Evolutionary conservation across 306 rosid species (phyloP), one percentile per base, ranked within the genome.

Genomic region (Cucurbita argyrosperma): DNA sequence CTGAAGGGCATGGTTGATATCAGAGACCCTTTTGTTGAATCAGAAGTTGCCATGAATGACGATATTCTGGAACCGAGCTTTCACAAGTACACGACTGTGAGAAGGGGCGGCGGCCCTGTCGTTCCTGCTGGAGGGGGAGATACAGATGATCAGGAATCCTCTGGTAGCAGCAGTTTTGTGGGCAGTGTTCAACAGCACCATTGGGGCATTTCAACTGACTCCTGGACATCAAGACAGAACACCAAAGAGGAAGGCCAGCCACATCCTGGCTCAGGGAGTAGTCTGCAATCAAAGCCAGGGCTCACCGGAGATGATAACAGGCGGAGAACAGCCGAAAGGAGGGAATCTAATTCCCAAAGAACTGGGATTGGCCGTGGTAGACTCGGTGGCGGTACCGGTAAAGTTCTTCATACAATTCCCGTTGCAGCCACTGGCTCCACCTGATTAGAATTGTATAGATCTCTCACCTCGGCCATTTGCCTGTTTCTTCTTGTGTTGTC

Each of bases 81-180:
- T 71, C 98, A 93, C 26, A 93, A 85, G 83, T 93, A 89, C 53
- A 90, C 87, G 80, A 93, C 98, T 10, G 85, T 93, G 72, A 84
- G 76, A 45, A 78, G 85, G 62, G 99, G 98, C 15, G 99, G 98
- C 18, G 77, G 84, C 16, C 67, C 78, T 26, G 53, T 72, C 62
- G 50, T 51, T 5, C 18, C 80, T 7, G 76, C 76, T 5, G 72
- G 78, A 50, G 80, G 66, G 51, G 81, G 53, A 56, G 96, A 87
- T 65, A 78, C 80, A 84, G 96, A 93, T 71, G 90, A 86, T 42
- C 92, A 87, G 67, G 96, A 87, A 79, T 87, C 96, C 55, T 90
- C 94, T 4, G 94, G 89, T 46, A 87, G 96, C 79, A 90, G 82
- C 79, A 90, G 88, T 78, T 83, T 80, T 72, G 84, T 78, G 49